These are phyloP conservation scores for Blumeriella jaapii DNA, from an alignment of 2,329 filamentous ascomycete species.

Conservation along the genomic window DNA sequence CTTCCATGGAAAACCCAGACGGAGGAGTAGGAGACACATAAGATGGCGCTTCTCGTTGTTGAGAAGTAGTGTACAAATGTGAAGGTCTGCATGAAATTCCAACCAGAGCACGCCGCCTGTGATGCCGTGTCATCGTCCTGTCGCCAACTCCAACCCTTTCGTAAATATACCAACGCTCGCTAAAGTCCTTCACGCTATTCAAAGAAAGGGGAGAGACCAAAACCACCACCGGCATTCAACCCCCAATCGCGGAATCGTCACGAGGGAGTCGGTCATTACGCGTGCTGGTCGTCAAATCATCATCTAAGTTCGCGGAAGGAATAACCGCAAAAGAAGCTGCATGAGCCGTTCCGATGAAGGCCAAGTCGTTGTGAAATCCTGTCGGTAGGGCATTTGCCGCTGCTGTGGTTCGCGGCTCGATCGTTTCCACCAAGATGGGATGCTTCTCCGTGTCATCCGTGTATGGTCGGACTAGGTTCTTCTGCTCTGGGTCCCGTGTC, in stretches of 20 bases:
- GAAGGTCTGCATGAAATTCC: too few species aligned
- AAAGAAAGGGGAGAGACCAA: too few species aligned
- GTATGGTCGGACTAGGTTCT: conserved; percentile 4
- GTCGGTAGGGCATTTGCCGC: conserved; percentile 11
- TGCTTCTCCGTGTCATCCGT: conserved; percentile 11
- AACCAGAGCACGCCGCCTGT: too few species aligned
- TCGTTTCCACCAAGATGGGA: conserved; percentile 8
- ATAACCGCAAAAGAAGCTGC: background rate
- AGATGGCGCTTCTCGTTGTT: too few species aligned
- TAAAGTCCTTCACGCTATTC: background rate
- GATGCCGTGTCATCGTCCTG: too few species aligned
- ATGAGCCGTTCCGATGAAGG: conserved; percentile 5
- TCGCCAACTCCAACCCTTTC: too few species aligned
- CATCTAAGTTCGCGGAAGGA: conserved; percentile 7
- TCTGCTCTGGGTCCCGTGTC: conserved; percentile 1
- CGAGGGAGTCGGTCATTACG: conserved; percentile 11
- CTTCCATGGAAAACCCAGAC: too few species aligned
- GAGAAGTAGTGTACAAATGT: too few species aligned
- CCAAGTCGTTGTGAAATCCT: conserved; percentile 7
- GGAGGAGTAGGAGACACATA: too few species aligned
- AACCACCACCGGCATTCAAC: too few species aligned
- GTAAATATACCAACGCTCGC: too few species aligned
- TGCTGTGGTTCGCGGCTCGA: conserved; percentile 19
- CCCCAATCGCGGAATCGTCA: conserved; percentile 7
- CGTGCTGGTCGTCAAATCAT: conserved; percentile 23